Evolutionary conservation across 1,284 basidiomycete genomes (phyloP), one percentile per base, ranked within the genome.

Genomic region (Ustilago cynodontis): DNA sequence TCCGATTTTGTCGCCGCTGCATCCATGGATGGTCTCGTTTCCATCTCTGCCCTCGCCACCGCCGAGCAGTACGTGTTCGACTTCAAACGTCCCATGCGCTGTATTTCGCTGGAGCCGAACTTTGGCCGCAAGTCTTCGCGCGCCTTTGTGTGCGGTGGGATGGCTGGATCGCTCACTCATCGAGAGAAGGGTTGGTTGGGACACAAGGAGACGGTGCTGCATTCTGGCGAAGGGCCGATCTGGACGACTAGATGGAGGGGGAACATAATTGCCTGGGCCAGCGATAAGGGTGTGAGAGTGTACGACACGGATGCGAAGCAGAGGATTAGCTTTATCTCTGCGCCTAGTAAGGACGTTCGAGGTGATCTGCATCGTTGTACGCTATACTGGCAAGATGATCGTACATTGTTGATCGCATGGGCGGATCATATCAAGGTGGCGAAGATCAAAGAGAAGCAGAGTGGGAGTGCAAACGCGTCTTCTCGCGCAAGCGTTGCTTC

Each of bases 111-210:
- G 59, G 96, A 98, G 82, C 97, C 97, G 2, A 90, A 92, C 68
- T 99, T 97, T 77, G 91, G 92, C 1, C 93, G 93, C 86, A 91
- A 91, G 57, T 89, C 90, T 33, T 91, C 92, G 6, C 90, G 94
- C n/a, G 91, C 93, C 0, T 93, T 98, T 79, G 93, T 98, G 4
- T 95, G 93, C 65, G 97, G 96, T 47, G 97, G 97, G 5, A 90
- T 98, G 90, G 92, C 93, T 0, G 96, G 97, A 4, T 91, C 90
- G 41, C 88, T 99, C 28, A 89, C 94, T 14, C 85, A 96, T 74
- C 91, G 93, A 76, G 96, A 99, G 87, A 98, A 98, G 86, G 93
- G 95, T 10, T 98, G 96, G 95, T 88, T 98, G 3, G 95, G 96
- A 0, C 93, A 98, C 83, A 95, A 93, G 80, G 95, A 98, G 86